Evolutionary conservation across 345 rosid species (phyloP).

Genomic region (Raphanus raphanistrum): DNA sequence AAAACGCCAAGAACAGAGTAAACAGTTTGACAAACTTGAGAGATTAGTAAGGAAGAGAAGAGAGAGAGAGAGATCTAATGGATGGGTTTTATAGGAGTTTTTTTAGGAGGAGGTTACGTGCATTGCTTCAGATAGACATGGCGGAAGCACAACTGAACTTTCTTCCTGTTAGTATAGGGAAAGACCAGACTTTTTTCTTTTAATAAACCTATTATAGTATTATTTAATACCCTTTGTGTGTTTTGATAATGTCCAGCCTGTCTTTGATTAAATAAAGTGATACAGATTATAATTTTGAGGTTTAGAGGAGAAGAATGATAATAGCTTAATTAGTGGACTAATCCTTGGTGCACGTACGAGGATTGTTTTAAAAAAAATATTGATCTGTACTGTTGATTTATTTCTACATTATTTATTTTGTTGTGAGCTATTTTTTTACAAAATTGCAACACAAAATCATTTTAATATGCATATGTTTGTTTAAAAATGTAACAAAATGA

Average conservation of each 20-base stretch:
- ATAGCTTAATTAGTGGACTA: slow-evolving; percentile 35
- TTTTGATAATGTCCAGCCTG: slow-evolving; percentile 29
- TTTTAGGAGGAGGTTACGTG: slow-evolving; percentile 15
- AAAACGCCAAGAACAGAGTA: not conserved
- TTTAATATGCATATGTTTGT: not conserved
- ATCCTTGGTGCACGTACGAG: slow-evolving; percentile 32
- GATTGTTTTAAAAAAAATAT: not conserved
- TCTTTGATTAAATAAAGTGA: slow-evolving; percentile 10
- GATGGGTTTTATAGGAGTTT: not conserved
- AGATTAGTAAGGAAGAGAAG: not conserved
- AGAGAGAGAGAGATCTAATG: not conserved
- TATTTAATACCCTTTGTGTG: not conserved
- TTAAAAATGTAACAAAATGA: not conserved
- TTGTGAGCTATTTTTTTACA: not conserved
- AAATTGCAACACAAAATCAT: not conserved
- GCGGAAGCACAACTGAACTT: slow-evolving; percentile 29
- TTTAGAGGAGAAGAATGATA: slow-evolving; percentile 34
- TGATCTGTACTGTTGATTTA: not conserved
- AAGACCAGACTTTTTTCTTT: slow-evolving; percentile 2
- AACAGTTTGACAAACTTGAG: slow-evolving; percentile 2
- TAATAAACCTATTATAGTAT: not conserved
- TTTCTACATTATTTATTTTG: not conserved
- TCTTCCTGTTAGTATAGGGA: not conserved
- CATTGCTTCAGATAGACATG: slow-evolving; percentile 34
- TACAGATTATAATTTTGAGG: slow-evolving; percentile 28